phyloP scores from a whole-genome alignment of 345 rosid genomes.

The Luvunga scandens region DNA sequence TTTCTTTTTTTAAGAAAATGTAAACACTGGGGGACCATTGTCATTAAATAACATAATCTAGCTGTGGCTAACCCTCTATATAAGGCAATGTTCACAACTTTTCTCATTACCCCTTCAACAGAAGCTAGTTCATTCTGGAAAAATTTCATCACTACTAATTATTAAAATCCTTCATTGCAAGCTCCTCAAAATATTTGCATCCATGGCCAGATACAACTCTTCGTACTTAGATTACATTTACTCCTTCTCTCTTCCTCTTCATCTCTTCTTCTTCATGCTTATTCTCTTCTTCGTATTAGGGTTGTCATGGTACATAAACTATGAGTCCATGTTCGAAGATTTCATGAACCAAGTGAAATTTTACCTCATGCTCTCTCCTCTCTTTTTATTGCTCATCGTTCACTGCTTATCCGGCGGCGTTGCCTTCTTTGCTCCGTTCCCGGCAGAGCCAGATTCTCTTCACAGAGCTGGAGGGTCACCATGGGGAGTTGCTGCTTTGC shows the following conservation, averaged over 20 bases:
- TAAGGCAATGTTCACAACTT: background rate
- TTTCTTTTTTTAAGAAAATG: background rate
- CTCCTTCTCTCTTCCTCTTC: constrained; percentile 36
- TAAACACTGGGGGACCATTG: background rate
- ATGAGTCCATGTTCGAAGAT: constrained; percentile 43
- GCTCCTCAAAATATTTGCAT: background rate
- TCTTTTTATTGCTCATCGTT: constrained; percentile 39
- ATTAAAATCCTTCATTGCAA: background rate
- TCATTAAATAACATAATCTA: background rate
- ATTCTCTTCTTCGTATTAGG: constrained; percentile 33
- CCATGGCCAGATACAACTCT: constrained; percentile 31
- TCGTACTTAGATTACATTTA: constrained; percentile 33
- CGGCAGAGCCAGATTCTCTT: constrained; percentile 39
- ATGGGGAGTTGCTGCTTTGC: constrained; percentile 56
- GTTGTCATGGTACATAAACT: constrained; percentile 54
- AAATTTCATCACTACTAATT: background rate
- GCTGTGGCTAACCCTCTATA: background rate
- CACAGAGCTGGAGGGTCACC: constrained; percentile 62
- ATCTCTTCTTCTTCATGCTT: constrained; percentile 37
- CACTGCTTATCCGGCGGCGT: constrained; percentile 32
- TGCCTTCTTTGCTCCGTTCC: constrained; percentile 18
- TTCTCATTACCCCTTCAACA: background rate
- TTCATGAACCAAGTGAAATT: constrained; percentile 39
- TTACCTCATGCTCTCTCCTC: constrained; percentile 46
- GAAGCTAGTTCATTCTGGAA: background rate